phyloP scores from a whole-genome alignment of 805 yeast species.

The Wickerhamiella kurtzmanii region DNA sequence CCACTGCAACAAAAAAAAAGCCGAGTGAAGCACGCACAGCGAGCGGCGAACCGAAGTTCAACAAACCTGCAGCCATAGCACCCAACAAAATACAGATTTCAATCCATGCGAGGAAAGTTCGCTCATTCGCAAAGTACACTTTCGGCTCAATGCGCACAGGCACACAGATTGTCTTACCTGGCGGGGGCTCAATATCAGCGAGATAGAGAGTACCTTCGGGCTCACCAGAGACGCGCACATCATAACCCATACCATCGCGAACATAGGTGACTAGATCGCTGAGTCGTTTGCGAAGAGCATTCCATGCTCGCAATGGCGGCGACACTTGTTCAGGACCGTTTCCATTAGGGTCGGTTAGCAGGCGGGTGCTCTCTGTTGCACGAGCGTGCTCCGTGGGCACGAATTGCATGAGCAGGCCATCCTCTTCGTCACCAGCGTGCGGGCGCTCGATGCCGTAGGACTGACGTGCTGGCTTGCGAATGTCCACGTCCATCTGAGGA shows the following conservation, averaged over 20 bases:
- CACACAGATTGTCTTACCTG: conserved; percentile 77
- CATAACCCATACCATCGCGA: conserved; percentile 14
- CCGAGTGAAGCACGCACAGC: conserved; percentile 75
- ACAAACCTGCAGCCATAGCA: conserved; percentile 74
- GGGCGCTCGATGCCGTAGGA: conserved; percentile 30
- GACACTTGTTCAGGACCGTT: conserved; percentile 1
- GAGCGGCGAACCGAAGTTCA: conserved; percentile 68
- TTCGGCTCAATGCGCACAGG: conserved; percentile 97
- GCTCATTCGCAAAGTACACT: conserved; percentile 96
- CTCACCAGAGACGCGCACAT: conserved; percentile 33
- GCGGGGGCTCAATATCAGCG: conserved; percentile 51
- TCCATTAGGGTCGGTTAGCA: conserved; percentile 9
- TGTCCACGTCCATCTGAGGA: conserved; percentile 94
- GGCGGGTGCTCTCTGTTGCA: conserved; percentile 16
- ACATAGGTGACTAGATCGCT: conserved; percentile 1
- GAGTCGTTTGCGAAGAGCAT: background rate
- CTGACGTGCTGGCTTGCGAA: conserved; percentile 68
- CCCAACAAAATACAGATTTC: conserved; percentile 80
- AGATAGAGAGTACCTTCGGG: conserved; percentile 55
- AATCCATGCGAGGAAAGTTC: conserved; percentile 88
- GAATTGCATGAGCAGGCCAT: conserved; percentile 12
- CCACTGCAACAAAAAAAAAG: conserved; percentile 67
- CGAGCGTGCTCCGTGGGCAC: conserved; percentile 2
- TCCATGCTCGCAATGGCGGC: background rate
- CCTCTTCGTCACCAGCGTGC: conserved; percentile 6